Base-by-base conservation (phyloP, 371 early-diverging fungal species). In the Mucor mucedo region DNA sequence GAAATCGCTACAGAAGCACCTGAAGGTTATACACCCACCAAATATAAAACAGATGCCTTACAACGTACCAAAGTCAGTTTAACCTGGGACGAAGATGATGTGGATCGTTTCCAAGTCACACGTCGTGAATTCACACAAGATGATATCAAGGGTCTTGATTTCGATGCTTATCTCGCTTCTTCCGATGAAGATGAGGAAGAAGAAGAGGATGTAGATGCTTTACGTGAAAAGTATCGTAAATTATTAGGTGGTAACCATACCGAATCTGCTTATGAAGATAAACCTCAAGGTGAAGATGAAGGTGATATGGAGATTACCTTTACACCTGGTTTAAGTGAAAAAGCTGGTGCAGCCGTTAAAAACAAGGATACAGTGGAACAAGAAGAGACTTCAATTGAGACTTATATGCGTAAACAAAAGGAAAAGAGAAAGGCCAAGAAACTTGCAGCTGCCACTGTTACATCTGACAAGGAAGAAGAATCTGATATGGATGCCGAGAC, bases 51-150 rank as follows among this genome's bases (percentile, higher is more conserved):
- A 1, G 85, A 87, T 50, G 96, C 95, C 14, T 83, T 99, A 39
- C 95, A 95, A 79, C 93, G 94, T 73, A 93, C 96, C 11, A 93
- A 92, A 52, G 95, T 96, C 40, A 90, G 91, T 70, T 78, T 99
- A 39, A 96, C 96, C 0, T 99, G 99, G 99, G 99, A 99, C 58
- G 89, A 91, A 21, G 98, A 98, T 59, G 98, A 96, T 69, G 87
- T 91, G 3, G 92, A 93, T 45, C 88, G 98, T 42, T 80, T 88
- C 13, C 84, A 87, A 50, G 67, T 93, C 9, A 95, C 91, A 2
- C 86, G 93, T 9, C 88, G 91, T 45, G 88, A 89, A 52, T 94
- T 97, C 68, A 89, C 91, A 0, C 89, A 93, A 62, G 88, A 94
- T 29, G 96, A 97, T 45, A 54, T 98, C n/a, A 87, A 93, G 52